Base-by-base conservation (phyloP, 2,329 filamentous ascomycete genomes). In the Scytalidium sp. region DNA sequence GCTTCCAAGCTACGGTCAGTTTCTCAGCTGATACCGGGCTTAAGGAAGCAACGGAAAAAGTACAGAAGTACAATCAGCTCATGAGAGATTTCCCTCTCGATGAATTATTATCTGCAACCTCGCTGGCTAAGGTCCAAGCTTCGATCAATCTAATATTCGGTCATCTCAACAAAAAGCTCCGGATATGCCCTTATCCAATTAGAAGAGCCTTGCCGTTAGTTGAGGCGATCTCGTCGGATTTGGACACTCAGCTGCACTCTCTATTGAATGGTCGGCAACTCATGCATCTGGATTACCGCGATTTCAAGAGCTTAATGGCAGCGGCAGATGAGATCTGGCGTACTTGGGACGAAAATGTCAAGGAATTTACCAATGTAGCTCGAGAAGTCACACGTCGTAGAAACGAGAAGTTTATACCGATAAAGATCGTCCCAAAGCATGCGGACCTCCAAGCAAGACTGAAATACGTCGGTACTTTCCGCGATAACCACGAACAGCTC, bases 41-140 rank as follows among this genome's bases (percentile, higher is more conserved):
- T 66, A 96, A 96, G 69, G 94, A 99, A 70, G 91, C 91, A 20
- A 94, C 92, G 68, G 94, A 99, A 55, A 88, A 89, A 66, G 95
- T 99, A 43, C 90, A 96, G 69, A 97, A 97, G 70, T 99, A 97
- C 76, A 99, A 99, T 67, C 90, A 96, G 72, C 81, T 99, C 20
- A 97, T 99, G 90, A 87, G 94, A 55, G 95, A 99, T 67, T 97
- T 99, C 56, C 94, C 94, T 0, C 77, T 99, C 27, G 93, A 97
- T 64, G 94, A 99, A 67, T 75, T 99, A 22, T 80, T 97, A 17
- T 96, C 94, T 15, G 92, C 94, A 1, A 95, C 92, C 0, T 93
- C 92, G 1, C 72, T 99, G 41, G 76, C 85, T 61, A 97, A 96
- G 70, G 84, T 96, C 2, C 85, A 94, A 62, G 92, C 97, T 61